A percentile compares a stretch with the other conserved stretches of the same genome.
phyloP scores from a whole-genome alignment of 2,329 filamentous ascomycete genomes.

The Aspergillus floridensis region DNA sequence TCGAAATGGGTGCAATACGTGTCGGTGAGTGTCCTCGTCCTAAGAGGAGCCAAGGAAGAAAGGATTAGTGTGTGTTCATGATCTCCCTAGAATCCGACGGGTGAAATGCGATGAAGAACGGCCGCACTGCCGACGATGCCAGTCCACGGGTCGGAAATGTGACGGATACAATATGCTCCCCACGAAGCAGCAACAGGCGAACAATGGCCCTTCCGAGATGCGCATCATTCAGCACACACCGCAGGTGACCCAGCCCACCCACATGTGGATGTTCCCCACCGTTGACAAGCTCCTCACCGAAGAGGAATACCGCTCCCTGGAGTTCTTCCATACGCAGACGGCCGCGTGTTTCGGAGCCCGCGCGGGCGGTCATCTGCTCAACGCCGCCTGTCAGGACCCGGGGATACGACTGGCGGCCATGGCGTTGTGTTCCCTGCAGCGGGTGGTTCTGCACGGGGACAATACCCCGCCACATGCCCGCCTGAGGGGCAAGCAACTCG shows the following conservation, averaged over 20 bases:
- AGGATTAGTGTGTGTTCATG: neutral
- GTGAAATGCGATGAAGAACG: slow-evolving; percentile 59
- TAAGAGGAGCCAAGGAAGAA: neutral
- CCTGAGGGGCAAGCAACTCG: slow-evolving; percentile 31
- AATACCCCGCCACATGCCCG: neutral
- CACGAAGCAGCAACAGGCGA: slow-evolving; percentile 18
- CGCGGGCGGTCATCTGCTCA: slow-evolving; percentile 45
- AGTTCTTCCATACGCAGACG: slow-evolving; percentile 44
- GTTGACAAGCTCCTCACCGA: slow-evolving; percentile 24
- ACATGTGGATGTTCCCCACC: slow-evolving; percentile 14
- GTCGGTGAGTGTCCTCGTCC: slow-evolving; percentile 46
- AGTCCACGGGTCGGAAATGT: slow-evolving; percentile 55
- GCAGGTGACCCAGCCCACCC: slow-evolving; percentile 9
- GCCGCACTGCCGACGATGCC: slow-evolving; percentile 54
- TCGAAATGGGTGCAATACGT: slow-evolving; percentile 50
- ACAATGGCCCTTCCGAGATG: slow-evolving; percentile 10
- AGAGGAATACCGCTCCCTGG: slow-evolving; percentile 36
- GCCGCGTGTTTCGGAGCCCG: slow-evolving; percentile 45
- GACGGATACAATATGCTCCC: slow-evolving; percentile 48
- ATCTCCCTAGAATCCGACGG: slow-evolving; percentile 47
- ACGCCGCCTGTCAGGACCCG: slow-evolving; percentile 46
- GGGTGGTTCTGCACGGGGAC: slow-evolving; percentile 24
- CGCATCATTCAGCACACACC: slow-evolving; percentile 23
- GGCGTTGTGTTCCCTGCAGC: slow-evolving; percentile 50
- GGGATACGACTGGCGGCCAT: slow-evolving; percentile 50